phyloP scores from a whole-genome alignment of 2,329 filamentous ascomycete species.

The Fusarium beomiforme region DNA sequence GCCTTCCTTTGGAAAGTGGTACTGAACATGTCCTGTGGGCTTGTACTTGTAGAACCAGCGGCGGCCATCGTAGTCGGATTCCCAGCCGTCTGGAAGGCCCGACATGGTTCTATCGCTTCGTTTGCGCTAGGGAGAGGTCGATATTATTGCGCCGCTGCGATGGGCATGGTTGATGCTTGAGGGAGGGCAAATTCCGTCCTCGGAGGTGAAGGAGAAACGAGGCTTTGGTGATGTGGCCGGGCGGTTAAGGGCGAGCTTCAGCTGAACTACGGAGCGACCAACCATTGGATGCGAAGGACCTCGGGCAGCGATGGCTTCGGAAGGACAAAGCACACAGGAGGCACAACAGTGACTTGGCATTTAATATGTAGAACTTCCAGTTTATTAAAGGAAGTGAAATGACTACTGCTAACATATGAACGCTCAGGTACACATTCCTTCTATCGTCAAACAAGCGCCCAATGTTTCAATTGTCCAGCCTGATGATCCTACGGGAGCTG shows the following conservation, averaged over 20 bases:
- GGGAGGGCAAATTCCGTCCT: slow-evolving; percentile 1
- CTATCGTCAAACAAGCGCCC: slow-evolving; percentile 12
- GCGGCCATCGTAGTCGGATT: slow-evolving; percentile 65
- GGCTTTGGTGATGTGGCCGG: slow-evolving; percentile 24
- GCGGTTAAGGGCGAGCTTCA: slow-evolving; percentile 23
- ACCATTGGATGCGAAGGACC: slow-evolving; percentile 19
- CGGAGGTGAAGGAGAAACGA: slow-evolving; percentile 1
- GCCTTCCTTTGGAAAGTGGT: slow-evolving; percentile 65
- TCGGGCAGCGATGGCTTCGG: slow-evolving; percentile 9
- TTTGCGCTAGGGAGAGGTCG: not conserved
- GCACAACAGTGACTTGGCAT: not conserved
- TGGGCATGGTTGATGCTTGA: slow-evolving; percentile 19
- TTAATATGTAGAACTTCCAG: not conserved
- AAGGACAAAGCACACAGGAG: slow-evolving; percentile 16
- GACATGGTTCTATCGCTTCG: slow-evolving; percentile 39
- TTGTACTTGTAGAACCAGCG: slow-evolving; percentile 69
- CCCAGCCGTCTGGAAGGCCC: slow-evolving; percentile 64
- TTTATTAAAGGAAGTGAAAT: not conserved
- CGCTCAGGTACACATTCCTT: slow-evolving; percentile 10
- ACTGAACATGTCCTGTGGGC: slow-evolving; percentile 64
- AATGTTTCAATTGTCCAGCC: slow-evolving; percentile 23
- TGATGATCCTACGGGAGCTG: slow-evolving; percentile 24
- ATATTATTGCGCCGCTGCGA: slow-evolving; percentile 27
- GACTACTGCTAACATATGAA: not conserved
- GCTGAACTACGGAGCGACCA: slow-evolving; percentile 21